Evolutionary conservation across 345 rosid species (phyloP).

Genomic region (Lenwebbia sp.): DNA sequence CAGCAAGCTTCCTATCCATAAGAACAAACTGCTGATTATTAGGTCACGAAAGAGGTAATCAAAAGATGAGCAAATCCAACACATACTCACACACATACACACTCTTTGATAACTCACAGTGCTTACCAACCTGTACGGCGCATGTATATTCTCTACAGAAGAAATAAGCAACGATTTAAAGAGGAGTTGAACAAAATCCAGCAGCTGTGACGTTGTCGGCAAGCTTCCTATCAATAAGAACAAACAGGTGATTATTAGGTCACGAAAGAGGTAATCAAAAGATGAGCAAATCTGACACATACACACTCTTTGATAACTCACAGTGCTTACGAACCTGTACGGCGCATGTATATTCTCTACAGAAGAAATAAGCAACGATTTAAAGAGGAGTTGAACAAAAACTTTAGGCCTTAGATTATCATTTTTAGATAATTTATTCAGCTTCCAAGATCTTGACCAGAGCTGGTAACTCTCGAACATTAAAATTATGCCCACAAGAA

Average conservation of each 20-base stretch:
- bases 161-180: too few species aligned
- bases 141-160: background rate
- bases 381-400: too few species aligned
- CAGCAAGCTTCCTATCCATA: slow-evolving; percentile 12
- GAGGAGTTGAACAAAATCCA: background rate
- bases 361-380: too few species aligned
- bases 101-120: background rate
- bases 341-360: too few species aligned
- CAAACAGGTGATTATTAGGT: background rate
- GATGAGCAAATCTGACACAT: background rate
- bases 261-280: background rate
- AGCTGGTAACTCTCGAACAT: too few species aligned
- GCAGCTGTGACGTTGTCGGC: background rate
- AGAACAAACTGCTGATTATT: background rate
- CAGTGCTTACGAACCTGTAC: too few species aligned
- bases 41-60: background rate
- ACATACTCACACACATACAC: background rate
- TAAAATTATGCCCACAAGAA: too few species aligned
- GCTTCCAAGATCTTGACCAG: too few species aligned
- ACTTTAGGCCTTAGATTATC: too few species aligned
- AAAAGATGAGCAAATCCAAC: background rate
- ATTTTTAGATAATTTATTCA: too few species aligned
- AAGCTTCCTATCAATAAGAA: slow-evolving; percentile 5
- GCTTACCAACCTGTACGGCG: background rate
- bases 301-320: too few species aligned